Evolutionary conservation across 495 filamentous ascomycete species (phyloP).

Genomic region (Cenococcum geophilum): DNA sequence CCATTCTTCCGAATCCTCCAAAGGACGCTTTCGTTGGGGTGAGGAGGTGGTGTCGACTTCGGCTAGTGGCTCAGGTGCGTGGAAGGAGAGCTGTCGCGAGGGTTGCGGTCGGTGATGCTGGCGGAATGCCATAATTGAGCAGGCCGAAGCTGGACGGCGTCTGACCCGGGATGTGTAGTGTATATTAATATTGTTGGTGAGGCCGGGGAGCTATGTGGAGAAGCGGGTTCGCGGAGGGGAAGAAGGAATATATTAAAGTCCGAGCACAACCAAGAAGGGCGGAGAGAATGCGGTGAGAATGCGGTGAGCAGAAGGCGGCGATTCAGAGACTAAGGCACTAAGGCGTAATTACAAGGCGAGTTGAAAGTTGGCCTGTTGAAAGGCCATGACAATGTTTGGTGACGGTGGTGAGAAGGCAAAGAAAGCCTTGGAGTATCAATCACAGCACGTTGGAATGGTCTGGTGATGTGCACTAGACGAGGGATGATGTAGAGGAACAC

Average conservation of each 20-base stretch:
- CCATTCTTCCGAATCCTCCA: constrained; percentile 85
- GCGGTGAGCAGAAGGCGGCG: neutral
- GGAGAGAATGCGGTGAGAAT: neutral
- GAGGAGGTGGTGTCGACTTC: constrained; percentile 30
- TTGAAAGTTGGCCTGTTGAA: neutral
- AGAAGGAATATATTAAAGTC: neutral
- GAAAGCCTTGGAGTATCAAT: neutral
- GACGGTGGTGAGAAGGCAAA: neutral
- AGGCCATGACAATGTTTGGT: neutral
- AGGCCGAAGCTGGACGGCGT: constrained; percentile 3
- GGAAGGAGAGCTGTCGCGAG: constrained; percentile 52
- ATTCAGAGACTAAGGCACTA: neutral
- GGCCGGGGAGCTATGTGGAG: neutral
- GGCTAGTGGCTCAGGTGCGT: constrained; percentile 44
- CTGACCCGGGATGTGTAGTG: neutral
- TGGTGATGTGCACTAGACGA: neutral
- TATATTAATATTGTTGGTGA: neutral
- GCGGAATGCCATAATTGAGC: constrained; percentile 69
- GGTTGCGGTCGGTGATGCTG: constrained; percentile 54
- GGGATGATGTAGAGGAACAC: neutral
- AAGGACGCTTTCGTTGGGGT: constrained; percentile 34
- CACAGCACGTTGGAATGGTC: neutral
- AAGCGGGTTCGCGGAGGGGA: neutral
- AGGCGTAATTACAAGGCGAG: neutral
- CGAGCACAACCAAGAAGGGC: neutral